Conservation (phyloP, 176 grass and related monocot species). For the Tillandsia fasciculata region DNA sequence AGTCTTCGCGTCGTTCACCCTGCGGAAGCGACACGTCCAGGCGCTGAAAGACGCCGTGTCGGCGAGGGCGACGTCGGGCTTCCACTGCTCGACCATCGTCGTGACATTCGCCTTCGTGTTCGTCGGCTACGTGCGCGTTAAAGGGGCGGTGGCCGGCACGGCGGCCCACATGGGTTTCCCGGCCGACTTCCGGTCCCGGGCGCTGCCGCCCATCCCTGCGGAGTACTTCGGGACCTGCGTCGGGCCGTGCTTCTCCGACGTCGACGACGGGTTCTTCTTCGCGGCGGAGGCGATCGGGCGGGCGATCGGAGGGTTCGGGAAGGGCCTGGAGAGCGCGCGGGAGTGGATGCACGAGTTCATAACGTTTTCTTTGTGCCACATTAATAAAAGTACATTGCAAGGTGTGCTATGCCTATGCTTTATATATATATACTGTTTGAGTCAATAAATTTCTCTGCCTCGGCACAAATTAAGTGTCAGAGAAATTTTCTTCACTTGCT, state of each 20-base stretch:
- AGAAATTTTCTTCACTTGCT: too few species aligned
- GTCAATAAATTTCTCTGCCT: too few species aligned
- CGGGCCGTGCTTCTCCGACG: slow-evolving; percentile 30
- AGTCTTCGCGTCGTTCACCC: slow-evolving; percentile 21
- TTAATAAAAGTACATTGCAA: too few species aligned
- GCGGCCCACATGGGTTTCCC: slow-evolving; percentile 20
- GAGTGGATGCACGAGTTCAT: neutral
- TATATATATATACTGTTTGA: too few species aligned
- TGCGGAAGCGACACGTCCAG: slow-evolving; percentile 21
- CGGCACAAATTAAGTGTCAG: too few species aligned
- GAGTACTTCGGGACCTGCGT: slow-evolving; percentile 48
- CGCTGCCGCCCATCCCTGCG: slow-evolving; percentile 15
- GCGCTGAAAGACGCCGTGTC: slow-evolving; percentile 23
- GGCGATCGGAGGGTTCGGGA: slow-evolving; percentile 26
- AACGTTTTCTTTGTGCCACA: neutral
- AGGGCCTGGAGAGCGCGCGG: slow-evolving; percentile 17
- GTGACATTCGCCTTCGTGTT: slow-evolving; percentile 31
- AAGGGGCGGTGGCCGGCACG: neutral
- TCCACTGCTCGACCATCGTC: slow-evolving; percentile 23
- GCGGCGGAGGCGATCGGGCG: slow-evolving; percentile 19
- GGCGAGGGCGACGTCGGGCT: neutral
- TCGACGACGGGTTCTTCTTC: slow-evolving; percentile 14
- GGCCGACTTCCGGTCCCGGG: slow-evolving; percentile 19
- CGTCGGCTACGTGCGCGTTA: slow-evolving; percentile 32
- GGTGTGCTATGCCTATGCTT: too few species aligned